Base-by-base conservation (phyloP, 192 early-diverging fungal species). In the Umbelopsis sp. region DNA sequence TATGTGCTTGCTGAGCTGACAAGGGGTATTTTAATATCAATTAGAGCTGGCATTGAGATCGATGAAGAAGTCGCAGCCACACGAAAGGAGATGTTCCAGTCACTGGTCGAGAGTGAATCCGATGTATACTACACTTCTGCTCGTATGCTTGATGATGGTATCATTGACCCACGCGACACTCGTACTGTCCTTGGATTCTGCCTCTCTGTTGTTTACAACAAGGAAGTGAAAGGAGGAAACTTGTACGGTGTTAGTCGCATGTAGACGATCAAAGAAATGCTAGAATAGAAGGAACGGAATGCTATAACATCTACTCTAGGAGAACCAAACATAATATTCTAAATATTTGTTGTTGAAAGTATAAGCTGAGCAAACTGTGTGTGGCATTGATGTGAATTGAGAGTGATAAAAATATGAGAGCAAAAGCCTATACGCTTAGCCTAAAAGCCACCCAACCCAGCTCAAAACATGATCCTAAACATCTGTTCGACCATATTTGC, bases 131-230 rank as follows among this genome's bases (percentile, higher is more conserved):
- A 81, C 74, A 90, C 87, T 21, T 83, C 77, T 47, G 83, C 85
- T 22, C 79, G 88, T 14, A 66, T 86, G 34, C 77, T 88, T 16
- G 88, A 90, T 53, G 88, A 90, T 66, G 88, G 82, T 32, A 74
- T 90, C 5, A 90, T 90, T 80, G 86, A 87, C 59, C 88, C 88
- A 24, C 83, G 85, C 12, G 82, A 88, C 56, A 87, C 88, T 25
- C 79, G 88, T 45, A 83, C 74, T 11, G 80, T 88, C 22, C 68
- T 90, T 16, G 87, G 87, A 34, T 88, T 87, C 73, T 85, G 83
- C 74, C 73, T 90, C 38, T 83, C 84, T n/a, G 81, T 87, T 2
- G 70, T 84, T 54, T 86, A 85, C 72, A 87, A 85, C 68, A 77
- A 71, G 11, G 72, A 81, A 26, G 85, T 89, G 45, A 72, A 86